Percentiles rank a stretch among this genome's conserved stretches.
These are phyloP conservation scores for Fraxinus sp. DNA, from an alignment of 305 asterid genomes.

Conservation along the genomic window DNA sequence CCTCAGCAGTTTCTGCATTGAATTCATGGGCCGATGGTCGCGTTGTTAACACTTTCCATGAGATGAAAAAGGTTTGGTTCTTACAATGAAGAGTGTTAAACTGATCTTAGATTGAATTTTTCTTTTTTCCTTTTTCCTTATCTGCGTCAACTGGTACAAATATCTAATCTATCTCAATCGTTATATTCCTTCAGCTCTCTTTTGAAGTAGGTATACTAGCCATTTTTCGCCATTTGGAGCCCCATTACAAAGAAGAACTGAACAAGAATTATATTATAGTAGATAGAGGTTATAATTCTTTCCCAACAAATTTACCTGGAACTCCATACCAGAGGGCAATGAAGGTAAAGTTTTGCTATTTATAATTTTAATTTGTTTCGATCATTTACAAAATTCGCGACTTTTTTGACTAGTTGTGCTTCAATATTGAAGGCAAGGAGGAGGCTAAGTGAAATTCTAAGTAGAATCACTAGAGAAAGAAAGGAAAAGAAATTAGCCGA, in stretches of 20 bases:
- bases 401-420: neutral
- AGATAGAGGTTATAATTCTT: slow-evolving; percentile 76
- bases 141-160: neutral
- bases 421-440: slow-evolving; percentile 64
- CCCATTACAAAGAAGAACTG: slow-evolving; percentile 53
- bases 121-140: neutral
- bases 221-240: slow-evolving; percentile 61
- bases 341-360: slow-evolving; percentile 36
- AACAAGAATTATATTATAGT: slow-evolving; percentile 56
- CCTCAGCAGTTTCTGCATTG: slow-evolving; percentile 47
- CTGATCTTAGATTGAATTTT: neutral
- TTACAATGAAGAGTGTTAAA: neutral
- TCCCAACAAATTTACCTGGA: slow-evolving; percentile 68
- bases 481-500: slow-evolving; percentile 40
- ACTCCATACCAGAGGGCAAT: slow-evolving; percentile 53
- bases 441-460: slow-evolving; percentile 55
- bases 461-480: slow-evolving; percentile 52
- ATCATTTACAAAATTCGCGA: neutral
- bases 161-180: neutral
- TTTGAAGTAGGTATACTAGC: slow-evolving; percentile 77
- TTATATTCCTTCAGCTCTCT: slow-evolving; percentile 43
- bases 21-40: slow-evolving; percentile 48
- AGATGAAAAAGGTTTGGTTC: slow-evolving; percentile 67
- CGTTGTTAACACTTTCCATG: slow-evolving; percentile 52
- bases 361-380: neutral